A percentile compares a stretch with the other conserved stretches of the same genome.
These are phyloP conservation scores for Hymenoscyphus occultus DNA, from an alignment of 2,329 filamentous ascomycete genomes.

Conservation along the genomic window DNA sequence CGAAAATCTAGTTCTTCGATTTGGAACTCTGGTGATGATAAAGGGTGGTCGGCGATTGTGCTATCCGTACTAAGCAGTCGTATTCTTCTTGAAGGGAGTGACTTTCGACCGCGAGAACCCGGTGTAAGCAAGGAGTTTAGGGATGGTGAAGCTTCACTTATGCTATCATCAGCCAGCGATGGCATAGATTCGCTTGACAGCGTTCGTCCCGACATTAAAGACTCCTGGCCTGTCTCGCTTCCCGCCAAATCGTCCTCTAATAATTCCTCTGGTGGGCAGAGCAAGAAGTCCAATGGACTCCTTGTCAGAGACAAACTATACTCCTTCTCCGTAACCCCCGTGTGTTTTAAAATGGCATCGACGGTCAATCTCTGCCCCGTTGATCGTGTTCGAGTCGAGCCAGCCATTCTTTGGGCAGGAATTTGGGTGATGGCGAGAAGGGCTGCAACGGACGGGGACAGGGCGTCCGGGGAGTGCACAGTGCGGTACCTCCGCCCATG, in stretches of 20 bases:
- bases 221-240: slow-evolving; percentile 53
- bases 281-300: slow-evolving; percentile 56
- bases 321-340: slow-evolving; percentile 51
- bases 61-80: slow-evolving; percentile 56
- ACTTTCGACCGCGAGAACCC: slow-evolving; percentile 40
- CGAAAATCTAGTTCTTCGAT: slow-evolving; percentile 49
- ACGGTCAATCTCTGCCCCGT: slow-evolving; percentile 47
- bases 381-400: slow-evolving; percentile 21
- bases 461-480: slow-evolving; percentile 50
- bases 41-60: slow-evolving; percentile 50
- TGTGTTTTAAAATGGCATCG: slow-evolving; percentile 53
- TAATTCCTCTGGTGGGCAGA: slow-evolving; percentile 58
- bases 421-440: slow-evolving; percentile 62
- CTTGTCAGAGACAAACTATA: slow-evolving; percentile 52
- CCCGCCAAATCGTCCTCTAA: slow-evolving; percentile 44
- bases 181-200: slow-evolving; percentile 60
- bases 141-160: slow-evolving; percentile 37
- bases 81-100: slow-evolving; percentile 46
- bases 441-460: slow-evolving; percentile 59
- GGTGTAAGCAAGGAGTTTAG: slow-evolving; percentile 32
- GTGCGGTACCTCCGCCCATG: slow-evolving; percentile 36
- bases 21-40: slow-evolving; percentile 42
- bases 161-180: slow-evolving; percentile 53
- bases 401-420: slow-evolving; percentile 42
- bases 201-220: slow-evolving; percentile 52